phyloP scores from a whole-genome alignment of 768 basidiomycete species.

The Russula griseocarnosa region DNA sequence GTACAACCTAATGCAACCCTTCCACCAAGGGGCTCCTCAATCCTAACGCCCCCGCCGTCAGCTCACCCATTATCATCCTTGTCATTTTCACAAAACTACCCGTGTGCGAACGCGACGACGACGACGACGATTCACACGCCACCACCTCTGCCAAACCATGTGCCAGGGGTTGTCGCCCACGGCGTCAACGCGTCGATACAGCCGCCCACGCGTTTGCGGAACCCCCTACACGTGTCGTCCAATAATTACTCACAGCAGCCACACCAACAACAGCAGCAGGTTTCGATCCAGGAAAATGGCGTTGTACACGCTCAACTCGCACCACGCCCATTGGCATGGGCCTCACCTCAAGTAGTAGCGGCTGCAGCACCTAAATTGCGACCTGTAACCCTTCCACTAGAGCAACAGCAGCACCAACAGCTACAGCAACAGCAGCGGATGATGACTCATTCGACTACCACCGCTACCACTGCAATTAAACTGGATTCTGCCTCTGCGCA shows the following conservation, averaged over 20 bases:
- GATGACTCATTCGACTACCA: conserved; percentile 12
- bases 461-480: background rate
- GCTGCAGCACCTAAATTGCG: background rate
- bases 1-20: background rate
- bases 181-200: background rate
- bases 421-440: background rate
- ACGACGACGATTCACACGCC: background rate
- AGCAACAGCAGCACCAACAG: background rate
- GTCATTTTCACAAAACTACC: background rate
- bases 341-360: background rate
- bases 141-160: background rate
- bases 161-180: background rate
- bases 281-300: conserved; percentile 5
- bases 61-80: background rate
- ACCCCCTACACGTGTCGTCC: conserved; percentile 8
- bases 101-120: background rate
- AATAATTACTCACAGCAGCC: conserved; percentile 1
- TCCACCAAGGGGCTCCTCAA: background rate
- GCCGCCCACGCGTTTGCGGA: conserved; percentile 2
- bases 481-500: background rate
- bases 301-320: conserved; percentile 13
- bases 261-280: conserved; percentile 6
- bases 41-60: conserved; percentile 5
- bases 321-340: conserved; percentile 1
- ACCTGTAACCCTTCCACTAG: background rate